Conservation (phyloP, 306 rosid species). For the Rosa persica region DNA sequence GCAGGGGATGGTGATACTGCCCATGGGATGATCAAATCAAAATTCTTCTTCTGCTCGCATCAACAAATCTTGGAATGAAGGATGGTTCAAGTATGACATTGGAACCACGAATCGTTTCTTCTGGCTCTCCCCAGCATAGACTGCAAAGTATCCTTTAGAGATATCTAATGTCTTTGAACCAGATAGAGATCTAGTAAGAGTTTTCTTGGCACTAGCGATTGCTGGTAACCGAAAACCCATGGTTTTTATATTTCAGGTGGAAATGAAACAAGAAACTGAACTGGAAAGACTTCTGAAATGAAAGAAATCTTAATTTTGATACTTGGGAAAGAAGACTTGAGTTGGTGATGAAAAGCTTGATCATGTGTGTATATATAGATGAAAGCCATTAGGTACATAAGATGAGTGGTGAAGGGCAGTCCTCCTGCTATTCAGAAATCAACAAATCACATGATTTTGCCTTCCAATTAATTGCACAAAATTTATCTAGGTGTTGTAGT, state of each 20-base stretch:
- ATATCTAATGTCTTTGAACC: constrained; percentile 24
- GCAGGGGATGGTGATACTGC: constrained; percentile 52
- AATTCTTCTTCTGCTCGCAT: constrained; percentile 47
- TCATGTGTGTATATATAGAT: constrained; percentile 9
- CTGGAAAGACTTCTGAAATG: background rate
- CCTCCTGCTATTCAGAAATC: background rate
- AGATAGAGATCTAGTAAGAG: background rate
- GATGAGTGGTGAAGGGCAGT: background rate
- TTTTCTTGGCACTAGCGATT: constrained; percentile 1
- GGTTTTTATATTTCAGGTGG: background rate
- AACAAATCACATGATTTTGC: background rate
- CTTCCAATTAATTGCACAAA: background rate
- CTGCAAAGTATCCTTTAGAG: constrained; percentile 46
- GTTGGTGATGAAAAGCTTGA: background rate
- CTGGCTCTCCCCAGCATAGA: constrained; percentile 49
- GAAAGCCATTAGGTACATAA: background rate
- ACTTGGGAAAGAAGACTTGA: background rate
- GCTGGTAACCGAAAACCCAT: constrained; percentile 6
- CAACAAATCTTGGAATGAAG: constrained; percentile 43
- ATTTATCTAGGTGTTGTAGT: too few relatives aligned
- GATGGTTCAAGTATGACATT: constrained; percentile 36
- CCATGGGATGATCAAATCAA: constrained; percentile 51
- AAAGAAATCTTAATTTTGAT: background rate
- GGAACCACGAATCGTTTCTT: constrained; percentile 41
- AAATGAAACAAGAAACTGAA: background rate